Conservation (phyloP, 202 grass and related monocot genomes). For the Zoysia matrella region DNA sequence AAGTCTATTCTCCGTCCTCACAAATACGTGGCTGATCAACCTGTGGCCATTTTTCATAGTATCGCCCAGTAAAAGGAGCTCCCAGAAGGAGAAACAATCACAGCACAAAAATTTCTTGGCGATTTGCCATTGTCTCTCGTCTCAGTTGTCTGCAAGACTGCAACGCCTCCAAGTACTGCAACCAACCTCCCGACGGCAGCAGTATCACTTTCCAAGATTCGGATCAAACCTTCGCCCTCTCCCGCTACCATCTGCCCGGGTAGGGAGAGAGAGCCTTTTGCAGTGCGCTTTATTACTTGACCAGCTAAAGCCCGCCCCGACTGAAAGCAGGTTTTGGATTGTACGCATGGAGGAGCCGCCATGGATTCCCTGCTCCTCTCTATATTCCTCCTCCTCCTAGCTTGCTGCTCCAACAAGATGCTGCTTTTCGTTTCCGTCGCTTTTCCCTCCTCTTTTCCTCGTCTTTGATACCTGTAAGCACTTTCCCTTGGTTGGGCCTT, state of each 20-base stretch:
- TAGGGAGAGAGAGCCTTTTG: conserved; percentile 40
- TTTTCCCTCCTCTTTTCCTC: background rate
- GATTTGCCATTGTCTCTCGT: no score
- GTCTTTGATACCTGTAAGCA: conserved; percentile 54
- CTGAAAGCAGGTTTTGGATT: conserved; percentile 41
- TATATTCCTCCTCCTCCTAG: background rate
- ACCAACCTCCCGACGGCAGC: background rate
- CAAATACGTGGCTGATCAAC: no score
- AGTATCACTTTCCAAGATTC: conserved; percentile 57
- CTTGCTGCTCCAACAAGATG: conserved; percentile 41
- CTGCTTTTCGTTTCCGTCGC: conserved; percentile 39
- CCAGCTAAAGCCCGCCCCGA: conserved; percentile 35
- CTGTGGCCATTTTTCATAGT: no score
- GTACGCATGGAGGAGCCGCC: conserved; percentile 24
- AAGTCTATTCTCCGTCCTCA: no score
- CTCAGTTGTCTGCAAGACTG: no score
- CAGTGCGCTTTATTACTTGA: conserved; percentile 55
- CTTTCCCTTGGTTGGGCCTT: conserved; percentile 47
- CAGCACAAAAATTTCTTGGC: no score
- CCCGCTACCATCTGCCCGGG: conserved; percentile 15
- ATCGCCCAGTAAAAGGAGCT: no score
- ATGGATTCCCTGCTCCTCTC: conserved; percentile 31
- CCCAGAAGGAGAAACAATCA: no score
- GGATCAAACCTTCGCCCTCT: conserved; percentile 30
- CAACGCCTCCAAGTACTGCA: background rate